Evolutionary conservation across 306 rosid genomes (phyloP).

Genomic region (Quercus ilex): DNA sequence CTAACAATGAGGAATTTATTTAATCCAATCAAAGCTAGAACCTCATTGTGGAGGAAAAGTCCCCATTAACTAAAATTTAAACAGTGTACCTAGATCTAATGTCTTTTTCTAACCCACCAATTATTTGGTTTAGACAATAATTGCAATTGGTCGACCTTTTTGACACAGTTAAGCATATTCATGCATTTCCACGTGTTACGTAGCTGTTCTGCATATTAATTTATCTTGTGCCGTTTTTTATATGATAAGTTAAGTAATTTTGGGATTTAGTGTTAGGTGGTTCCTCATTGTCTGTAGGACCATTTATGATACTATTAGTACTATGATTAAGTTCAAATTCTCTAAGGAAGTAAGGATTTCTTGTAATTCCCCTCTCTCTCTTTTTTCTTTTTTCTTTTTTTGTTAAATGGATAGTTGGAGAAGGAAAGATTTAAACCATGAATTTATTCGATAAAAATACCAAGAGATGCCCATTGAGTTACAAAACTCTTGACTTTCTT

Average conservation of each 20-base stretch:
- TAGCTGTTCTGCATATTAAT: constrained; percentile 19
- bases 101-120: constrained; percentile 27
- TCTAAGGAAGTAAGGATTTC: no score
- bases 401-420: no score
- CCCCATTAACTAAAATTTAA: constrained; percentile 10
- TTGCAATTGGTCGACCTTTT: constrained; percentile 2
- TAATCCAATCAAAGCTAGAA: constrained; percentile 29
- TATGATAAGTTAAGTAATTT: background rate
- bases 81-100: constrained; percentile 29
- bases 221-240: background rate
- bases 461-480: no score
- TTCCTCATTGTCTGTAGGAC: background rate
- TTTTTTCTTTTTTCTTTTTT: no score
- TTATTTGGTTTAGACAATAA: constrained; percentile 25
- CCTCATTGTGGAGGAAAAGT: constrained; percentile 22
- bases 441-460: no score
- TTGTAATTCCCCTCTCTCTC: no score
- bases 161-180: constrained; percentile 20
- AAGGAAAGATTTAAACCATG: no score
- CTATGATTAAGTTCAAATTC: constrained; percentile 1
- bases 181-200: constrained; percentile 29
- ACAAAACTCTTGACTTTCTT: no score
- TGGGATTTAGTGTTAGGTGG: background rate
- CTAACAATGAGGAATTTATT: background rate
- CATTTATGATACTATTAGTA: background rate